phyloP scores from a whole-genome alignment of 2,329 filamentous ascomycete species.

The Nakataea oryzae region DNA sequence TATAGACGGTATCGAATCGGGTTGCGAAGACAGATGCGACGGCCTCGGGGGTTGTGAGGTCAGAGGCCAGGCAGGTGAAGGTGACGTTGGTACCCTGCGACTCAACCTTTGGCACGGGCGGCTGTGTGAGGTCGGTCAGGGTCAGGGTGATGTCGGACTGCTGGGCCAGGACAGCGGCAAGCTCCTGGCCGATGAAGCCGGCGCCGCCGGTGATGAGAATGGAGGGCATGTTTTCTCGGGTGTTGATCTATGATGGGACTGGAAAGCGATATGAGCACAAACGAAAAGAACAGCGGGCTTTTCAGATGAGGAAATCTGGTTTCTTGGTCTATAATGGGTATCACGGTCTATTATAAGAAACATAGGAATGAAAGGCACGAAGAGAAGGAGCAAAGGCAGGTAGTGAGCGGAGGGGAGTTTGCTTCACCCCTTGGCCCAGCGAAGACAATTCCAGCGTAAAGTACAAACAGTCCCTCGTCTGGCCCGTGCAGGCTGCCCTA shows the following conservation, averaged over 20 bases:
- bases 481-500: not conserved
- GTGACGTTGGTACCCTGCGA: slow-evolving; percentile 25
- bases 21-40: slow-evolving; percentile 20
- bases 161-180: slow-evolving; percentile 37
- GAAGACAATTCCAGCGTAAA: not conserved
- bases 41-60: slow-evolving; percentile 24
- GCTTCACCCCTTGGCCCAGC: not conserved
- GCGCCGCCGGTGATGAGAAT: slow-evolving; percentile 43
- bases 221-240: not conserved
- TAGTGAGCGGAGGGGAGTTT: not conserved
- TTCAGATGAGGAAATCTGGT: not conserved
- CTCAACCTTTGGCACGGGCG: slow-evolving; percentile 25
- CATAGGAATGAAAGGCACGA: not conserved
- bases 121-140: slow-evolving; percentile 36
- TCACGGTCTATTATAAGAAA: not conserved
- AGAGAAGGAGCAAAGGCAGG: not conserved
- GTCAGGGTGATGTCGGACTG: slow-evolving; percentile 28
- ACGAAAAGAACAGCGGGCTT: not conserved
- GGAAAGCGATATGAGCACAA: not conserved
- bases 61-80: slow-evolving; percentile 30
- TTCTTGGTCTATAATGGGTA: not conserved
- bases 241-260: not conserved
- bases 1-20: slow-evolving; percentile 31
- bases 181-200: slow-evolving; percentile 43
- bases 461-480: not conserved